These are phyloP conservation scores for Phytopythium oedochilum DNA, from an alignment of 352 stramenopile species.

Conservation along the genomic window DNA sequence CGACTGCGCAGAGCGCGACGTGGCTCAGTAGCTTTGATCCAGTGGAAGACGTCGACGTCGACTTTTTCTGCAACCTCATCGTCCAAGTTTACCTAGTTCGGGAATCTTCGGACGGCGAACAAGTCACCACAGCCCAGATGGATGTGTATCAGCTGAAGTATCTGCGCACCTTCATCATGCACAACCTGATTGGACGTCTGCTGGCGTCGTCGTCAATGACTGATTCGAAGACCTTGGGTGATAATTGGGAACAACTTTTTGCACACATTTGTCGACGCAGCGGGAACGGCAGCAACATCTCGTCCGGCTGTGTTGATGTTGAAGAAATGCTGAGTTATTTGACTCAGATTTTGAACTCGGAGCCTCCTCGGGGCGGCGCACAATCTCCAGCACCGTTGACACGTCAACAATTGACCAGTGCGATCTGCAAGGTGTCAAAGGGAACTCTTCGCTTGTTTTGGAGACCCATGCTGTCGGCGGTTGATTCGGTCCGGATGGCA, in stretches of 20 bases:
- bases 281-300: conserved; percentile 13
- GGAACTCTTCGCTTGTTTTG: conserved; percentile 61
- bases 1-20: background rate
- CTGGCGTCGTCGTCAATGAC: conserved; percentile 34
- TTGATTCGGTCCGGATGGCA: conserved; percentile 48
- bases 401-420: conserved; percentile 26
- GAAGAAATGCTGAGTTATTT: conserved; percentile 66
- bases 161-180: conserved; percentile 48
- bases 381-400: conserved; percentile 11
- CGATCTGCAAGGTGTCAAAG: conserved; percentile 51
- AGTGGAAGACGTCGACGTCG: conserved; percentile 38
- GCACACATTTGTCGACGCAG: conserved; percentile 51
- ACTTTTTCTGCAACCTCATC: conserved; percentile 76
- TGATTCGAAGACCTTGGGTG: conserved; percentile 3
- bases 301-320: conserved; percentile 35
- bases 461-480: conserved; percentile 43
- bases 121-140: conserved; percentile 23
- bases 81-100: conserved; percentile 54
- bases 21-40: background rate
- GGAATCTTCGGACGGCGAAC: conserved; percentile 17
- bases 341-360: conserved; percentile 31
- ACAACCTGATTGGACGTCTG: conserved; percentile 64
- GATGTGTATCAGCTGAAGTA: conserved; percentile 27
- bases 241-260: conserved; percentile 69
- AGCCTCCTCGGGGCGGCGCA: conserved; percentile 15